Base-by-base conservation (phyloP, 1,284 basidiomycete species). In the Cronartium ribicola region DNA sequence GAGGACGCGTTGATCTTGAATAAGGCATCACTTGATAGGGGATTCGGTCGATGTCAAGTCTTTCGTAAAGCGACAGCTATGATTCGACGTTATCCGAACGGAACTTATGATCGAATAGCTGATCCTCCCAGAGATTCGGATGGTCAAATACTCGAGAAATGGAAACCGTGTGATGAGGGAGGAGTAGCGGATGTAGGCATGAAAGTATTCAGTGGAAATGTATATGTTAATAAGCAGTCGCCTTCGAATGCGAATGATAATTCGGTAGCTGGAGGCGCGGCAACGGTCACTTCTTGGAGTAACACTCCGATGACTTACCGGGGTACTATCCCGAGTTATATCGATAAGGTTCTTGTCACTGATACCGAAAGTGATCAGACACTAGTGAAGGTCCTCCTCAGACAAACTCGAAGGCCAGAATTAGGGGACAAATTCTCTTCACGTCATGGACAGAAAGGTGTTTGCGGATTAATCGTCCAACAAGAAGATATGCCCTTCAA, bases 401-500 rank as follows among this genome's bases (percentile, higher is more conserved):
- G 96, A 48, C 96, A 98, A 84, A 99, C 96, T 29, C 87, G 96
- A 79, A 86, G 93, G 66, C 96, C 96, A 37, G 96, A 99, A 80
- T 84, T 98, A 10, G 96, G 96, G 3, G 96, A 99, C 84, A 99
- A 99, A 83, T 99, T 99, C 81, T 97, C 94, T 55, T 94, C 92
- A 3, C 85, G 96, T 76, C 96, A 99, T 82, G 96, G 96, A 57
- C 96, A 99, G 83, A 99, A 99, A 83, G 96, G 96, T 77, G 96
- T 98, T 14, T 98, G 94, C 82, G 96, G 96, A 20, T 83, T 99
- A 80, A 98, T 98, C 80, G 95, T 98, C 67, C 95, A 94, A 78
- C 96, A 98, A 80, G 93, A 94, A 79, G 96, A 99, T 82, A 90
- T 99, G 93, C 96, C 96, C 4, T 99, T 99, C 85, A 97, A 94